These are phyloP conservation scores for Bertia moriformis DNA, from an alignment of 2,329 filamentous ascomycete species.

Conservation along the genomic window DNA sequence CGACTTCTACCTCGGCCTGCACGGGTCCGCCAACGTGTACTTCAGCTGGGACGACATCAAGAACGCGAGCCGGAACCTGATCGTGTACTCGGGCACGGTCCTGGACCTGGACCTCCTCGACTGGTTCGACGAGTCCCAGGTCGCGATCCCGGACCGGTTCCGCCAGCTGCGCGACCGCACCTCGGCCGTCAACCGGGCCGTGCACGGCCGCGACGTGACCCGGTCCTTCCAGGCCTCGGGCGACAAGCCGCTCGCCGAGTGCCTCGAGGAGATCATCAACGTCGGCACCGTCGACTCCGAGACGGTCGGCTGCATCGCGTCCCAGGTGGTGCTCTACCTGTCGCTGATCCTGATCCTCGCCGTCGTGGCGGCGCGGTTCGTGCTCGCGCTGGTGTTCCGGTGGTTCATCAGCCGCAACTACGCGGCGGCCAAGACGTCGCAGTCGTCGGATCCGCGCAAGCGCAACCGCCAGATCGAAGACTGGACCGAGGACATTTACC, in stretches of 20 bases:
- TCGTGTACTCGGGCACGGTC: constrained; percentile 89
- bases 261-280: constrained; percentile 84
- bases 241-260: constrained; percentile 74
- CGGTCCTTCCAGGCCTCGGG: constrained; percentile 65
- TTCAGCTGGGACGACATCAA: constrained; percentile 91
- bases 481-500: constrained; percentile 95
- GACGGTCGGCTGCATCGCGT: constrained; percentile 95
- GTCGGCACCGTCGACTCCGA: constrained; percentile 92
- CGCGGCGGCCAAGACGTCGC: constrained; percentile 71
- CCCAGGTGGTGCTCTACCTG: constrained; percentile 88
- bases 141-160: constrained; percentile 63
- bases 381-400: constrained; percentile 77
- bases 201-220: constrained; percentile 79
- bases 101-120: constrained; percentile 75
- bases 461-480: constrained; percentile 90
- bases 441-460: constrained; percentile 67
- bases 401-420: constrained; percentile 89
- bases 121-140: constrained; percentile 78
- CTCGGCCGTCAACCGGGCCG: constrained; percentile 38
- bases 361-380: constrained; percentile 73
- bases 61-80: constrained; percentile 75
- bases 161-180: constrained; percentile 61
- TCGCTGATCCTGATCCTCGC: constrained; percentile 82
- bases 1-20: constrained; percentile 59
- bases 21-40: constrained; percentile 70